Conservation (phyloP, 1,139 yeast species). For the Geotrichum australiense region DNA sequence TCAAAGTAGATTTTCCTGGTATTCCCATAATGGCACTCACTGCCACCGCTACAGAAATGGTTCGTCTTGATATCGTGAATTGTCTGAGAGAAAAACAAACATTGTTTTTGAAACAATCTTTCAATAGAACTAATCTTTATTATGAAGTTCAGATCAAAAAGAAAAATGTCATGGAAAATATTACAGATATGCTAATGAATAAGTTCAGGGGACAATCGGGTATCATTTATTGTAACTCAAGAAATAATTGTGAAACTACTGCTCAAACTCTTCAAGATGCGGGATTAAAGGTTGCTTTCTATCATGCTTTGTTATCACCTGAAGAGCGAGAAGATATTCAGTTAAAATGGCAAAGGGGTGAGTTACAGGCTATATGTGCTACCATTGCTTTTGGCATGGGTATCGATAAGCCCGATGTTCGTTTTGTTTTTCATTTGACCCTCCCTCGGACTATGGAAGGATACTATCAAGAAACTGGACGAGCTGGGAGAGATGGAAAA, state of each 20-base stretch:
- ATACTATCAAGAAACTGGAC: conserved; percentile 96
- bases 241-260: conserved; percentile 79
- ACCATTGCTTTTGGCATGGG: conserved; percentile 99
- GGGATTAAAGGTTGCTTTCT: conserved; percentile 66
- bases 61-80: conserved; percentile 62
- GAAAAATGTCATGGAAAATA: conserved; percentile 52
- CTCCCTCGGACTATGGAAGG: conserved; percentile 90
- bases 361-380: conserved; percentile 78
- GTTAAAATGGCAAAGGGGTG: conserved; percentile 70
- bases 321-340: conserved; percentile 69
- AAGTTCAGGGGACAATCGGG: conserved; percentile 63
- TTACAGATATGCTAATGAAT: conserved; percentile 32
- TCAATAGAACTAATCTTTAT: conserved; percentile 78
- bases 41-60: conserved; percentile 94
- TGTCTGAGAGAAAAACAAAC: conserved; percentile 32
- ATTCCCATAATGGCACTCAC: conserved; percentile 94
- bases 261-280: conserved; percentile 50
- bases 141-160: conserved; percentile 70
- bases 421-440: conserved; percentile 86
- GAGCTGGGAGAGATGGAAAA: conserved; percentile 95
- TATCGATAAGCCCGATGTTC: conserved; percentile 90
- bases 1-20: conserved; percentile 65
- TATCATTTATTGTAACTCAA: conserved; percentile 88
- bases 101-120: conserved; percentile 63
- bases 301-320: conserved; percentile 91